Conservation (phyloP, 1,284 basidiomycete genomes). For the Abortiporus biennis region DNA sequence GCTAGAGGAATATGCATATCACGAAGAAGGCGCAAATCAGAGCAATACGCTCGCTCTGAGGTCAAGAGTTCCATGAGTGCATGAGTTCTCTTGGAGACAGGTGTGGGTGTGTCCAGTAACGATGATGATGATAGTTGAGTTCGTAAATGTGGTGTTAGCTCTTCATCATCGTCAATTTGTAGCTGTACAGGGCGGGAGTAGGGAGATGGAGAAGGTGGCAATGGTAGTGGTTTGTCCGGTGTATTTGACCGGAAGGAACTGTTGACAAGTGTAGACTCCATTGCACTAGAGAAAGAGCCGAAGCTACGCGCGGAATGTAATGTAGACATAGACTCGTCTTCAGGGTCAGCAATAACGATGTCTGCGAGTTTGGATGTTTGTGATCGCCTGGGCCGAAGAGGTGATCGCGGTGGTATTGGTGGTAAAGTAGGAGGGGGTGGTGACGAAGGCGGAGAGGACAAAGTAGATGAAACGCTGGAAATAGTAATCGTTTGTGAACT, state of each 20-base stretch:
- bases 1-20: constrained; percentile 82
- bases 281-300: constrained; percentile 23
- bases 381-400: constrained; percentile 22
- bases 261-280: constrained; percentile 16
- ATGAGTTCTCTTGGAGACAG: constrained; percentile 69
- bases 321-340: constrained; percentile 20
- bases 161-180: constrained; percentile 11
- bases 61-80: constrained; percentile 79
- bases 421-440: constrained; percentile 18
- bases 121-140: constrained; percentile 8
- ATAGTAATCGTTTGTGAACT: constrained; percentile 14
- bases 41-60: constrained; percentile 85
- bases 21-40: constrained; percentile 79
- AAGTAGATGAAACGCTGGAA: constrained; percentile 17
- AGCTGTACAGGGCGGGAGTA: constrained; percentile 8
- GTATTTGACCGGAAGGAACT: constrained; percentile 14
- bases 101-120: constrained; percentile 13
- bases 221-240: constrained; percentile 28
- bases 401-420: constrained; percentile 27
- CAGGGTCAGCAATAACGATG: neutral
- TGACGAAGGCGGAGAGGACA: constrained; percentile 17
- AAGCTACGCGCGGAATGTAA: constrained; percentile 24
- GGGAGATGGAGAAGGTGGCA: constrained; percentile 20
- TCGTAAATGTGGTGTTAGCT: neutral
- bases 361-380: no score